Percentiles rank a stretch among this genome's conserved stretches.
Conservation (phyloP, 257 asterid genomes). For the Cynanchum wilfordii region DNA sequence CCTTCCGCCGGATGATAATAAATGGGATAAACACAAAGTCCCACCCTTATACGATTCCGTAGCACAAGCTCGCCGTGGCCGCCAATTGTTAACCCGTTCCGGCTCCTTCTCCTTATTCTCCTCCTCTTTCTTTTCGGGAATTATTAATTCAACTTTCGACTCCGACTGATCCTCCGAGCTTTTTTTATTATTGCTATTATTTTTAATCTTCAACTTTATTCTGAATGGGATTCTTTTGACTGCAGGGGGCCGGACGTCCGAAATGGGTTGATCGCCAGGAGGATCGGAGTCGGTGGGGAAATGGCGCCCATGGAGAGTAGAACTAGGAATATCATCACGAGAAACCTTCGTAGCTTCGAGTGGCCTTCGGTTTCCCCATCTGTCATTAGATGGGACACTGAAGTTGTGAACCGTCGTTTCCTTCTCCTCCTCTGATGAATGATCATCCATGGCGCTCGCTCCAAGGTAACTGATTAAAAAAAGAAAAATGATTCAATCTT, state of each 20-base stretch:
- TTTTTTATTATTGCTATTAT: background rate
- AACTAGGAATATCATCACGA: too few relatives aligned
- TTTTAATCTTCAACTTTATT: background rate
- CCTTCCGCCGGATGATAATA: too few relatives aligned
- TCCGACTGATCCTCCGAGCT: too few relatives aligned
- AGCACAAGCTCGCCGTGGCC: background rate
- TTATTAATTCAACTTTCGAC: too few relatives aligned
- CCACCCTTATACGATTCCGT: background rate
- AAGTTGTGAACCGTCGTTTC: conserved; percentile 20
- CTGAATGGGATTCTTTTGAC: too few relatives aligned
- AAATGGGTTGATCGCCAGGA: background rate
- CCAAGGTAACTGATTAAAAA: background rate
- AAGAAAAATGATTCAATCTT: background rate
- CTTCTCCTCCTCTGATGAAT: conserved; percentile 2
- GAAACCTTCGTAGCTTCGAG: background rate
- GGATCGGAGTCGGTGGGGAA: background rate
- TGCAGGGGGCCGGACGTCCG: background rate
- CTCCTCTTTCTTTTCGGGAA: background rate
- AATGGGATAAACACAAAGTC: background rate
- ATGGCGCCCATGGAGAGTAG: too few relatives aligned
- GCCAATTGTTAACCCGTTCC: conserved; percentile 2
- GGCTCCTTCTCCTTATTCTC: conserved; percentile 9
- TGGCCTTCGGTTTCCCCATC: conserved; percentile 8
- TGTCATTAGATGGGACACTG: conserved; percentile 8
- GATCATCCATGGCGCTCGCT: conserved; percentile 6